Percentiles rank a stretch among this genome's conserved stretches.
Conservation (phyloP, 2,329 filamentous ascomycete species). For the Fusarium longipes region DNA sequence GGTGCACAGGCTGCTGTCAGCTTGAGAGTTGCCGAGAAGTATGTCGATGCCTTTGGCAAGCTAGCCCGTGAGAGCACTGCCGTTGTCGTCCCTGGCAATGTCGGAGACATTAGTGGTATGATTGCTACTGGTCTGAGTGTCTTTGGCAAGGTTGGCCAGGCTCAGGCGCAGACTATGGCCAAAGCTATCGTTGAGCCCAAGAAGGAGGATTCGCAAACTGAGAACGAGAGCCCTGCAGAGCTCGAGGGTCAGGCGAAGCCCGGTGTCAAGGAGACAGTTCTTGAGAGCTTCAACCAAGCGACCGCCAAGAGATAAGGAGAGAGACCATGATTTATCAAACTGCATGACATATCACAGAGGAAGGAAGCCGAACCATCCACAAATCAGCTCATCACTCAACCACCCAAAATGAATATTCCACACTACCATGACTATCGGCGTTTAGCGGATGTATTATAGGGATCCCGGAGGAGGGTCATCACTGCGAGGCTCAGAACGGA, state of each 20-base stretch:
- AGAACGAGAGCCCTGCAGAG: constrained; percentile 31
- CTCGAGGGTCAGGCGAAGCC: constrained; percentile 31
- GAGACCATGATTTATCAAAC: neutral
- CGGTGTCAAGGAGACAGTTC: constrained; percentile 54
- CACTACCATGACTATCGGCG: constrained; percentile 44
- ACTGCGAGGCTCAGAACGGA: constrained; percentile 23
- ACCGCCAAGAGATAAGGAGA: constrained; percentile 47
- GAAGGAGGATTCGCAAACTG: constrained; percentile 27
- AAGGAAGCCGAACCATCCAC: constrained; percentile 6
- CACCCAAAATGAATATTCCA: constrained; percentile 34
- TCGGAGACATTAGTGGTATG: constrained; percentile 96
- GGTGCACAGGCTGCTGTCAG: constrained; percentile 87
- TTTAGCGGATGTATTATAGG: constrained; percentile 49
- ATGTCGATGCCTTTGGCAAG: constrained; percentile 93
- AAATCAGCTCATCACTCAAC: constrained; percentile 34
- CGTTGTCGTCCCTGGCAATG: constrained; percentile 94
- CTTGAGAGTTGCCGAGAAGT: constrained; percentile 93
- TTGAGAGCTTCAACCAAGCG: constrained; percentile 56
- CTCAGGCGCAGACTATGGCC: constrained; percentile 76
- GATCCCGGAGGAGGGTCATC: constrained; percentile 28
- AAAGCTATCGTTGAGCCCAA: constrained; percentile 59
- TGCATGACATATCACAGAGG: constrained; percentile 1
- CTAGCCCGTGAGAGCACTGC: constrained; percentile 95
- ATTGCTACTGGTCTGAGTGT: constrained; percentile 96
- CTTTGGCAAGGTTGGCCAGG: constrained; percentile 90